Base-by-base conservation (phyloP, 441 rosid genomes). In the Syzygium syzygioides region DNA sequence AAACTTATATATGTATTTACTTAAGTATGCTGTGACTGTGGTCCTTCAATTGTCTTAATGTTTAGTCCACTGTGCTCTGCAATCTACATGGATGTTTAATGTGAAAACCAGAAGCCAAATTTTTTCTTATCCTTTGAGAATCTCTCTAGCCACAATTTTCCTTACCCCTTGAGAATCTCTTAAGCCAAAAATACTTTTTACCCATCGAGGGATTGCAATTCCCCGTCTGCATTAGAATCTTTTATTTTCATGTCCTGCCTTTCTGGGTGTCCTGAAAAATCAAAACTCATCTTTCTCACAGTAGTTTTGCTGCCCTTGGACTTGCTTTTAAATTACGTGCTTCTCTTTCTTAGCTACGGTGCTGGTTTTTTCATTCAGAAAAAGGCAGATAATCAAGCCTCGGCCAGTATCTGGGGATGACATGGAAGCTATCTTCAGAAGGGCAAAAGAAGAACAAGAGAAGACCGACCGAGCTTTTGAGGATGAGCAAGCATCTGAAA, bases 371-470 rank as follows among this genome's bases (percentile, higher is more conserved):
- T 32, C 71, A 90, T 88, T 86, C 92, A 96, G 99, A 62, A 95
- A 91, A 92, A 94, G 93, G 89, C 96, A 95, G 91, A 96, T 96
- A 89, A 94, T 94, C 91, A 95, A 92, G 90, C 99, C 99, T 52
- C 94, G 95, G 90, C 96, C 97, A 26, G 95, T 97, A 64, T 93
- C 96, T 14, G 90, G 56, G 7, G 93, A 92, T 88, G 98, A 97
- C 66, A 92, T 97, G 89, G 96, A 97, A 91, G 94, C 94, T 25
- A 93, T 97, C 52, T 94, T 96, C 93, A 91, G 64, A 79, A 95
- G 93, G 88, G 98, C 95, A 88, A 95, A 95, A 93, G 96, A 94
- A 91, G 98, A 94, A 91, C 97, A 96, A 91, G 96, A 93, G 91
- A 94, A 94, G 64, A 90, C 90, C 34, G 96, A 97, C 88, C 91